Percentiles rank a stretch among this genome's conserved stretches.
These are phyloP conservation scores for Epichloe aotearoae DNA, from an alignment of 2,329 filamentous ascomycete species.

Conservation along the genomic window DNA sequence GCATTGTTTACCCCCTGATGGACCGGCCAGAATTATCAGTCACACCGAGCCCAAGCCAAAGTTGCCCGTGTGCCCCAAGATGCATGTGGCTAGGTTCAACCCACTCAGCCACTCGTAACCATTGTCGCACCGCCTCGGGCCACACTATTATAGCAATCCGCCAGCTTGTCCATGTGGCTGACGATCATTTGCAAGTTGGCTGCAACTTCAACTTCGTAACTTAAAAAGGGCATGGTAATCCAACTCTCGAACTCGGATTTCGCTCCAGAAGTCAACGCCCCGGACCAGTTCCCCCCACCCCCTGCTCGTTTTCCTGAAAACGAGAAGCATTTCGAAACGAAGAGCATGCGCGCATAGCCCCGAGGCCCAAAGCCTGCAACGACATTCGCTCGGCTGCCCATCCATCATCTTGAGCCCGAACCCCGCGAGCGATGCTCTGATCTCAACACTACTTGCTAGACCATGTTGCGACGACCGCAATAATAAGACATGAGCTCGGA, in stretches of 20 bases:
- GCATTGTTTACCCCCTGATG: too few species aligned
- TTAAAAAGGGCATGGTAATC: too few species aligned
- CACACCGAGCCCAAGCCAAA: too few species aligned
- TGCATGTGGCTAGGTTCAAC: too few species aligned
- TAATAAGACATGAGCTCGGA: conserved; percentile 69
- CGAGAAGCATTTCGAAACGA: not conserved
- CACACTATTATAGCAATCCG: not conserved
- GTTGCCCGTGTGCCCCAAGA: too few species aligned
- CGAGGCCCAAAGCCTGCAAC: not conserved
- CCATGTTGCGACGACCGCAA: conserved; percentile 21
- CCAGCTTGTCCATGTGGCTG: not conserved
- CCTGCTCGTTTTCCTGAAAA: too few species aligned
- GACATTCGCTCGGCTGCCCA: not conserved
- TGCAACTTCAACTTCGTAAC: not conserved
- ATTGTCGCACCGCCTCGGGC: too few species aligned
- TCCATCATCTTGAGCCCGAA: not conserved
- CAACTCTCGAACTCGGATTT: not conserved
- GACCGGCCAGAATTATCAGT: too few species aligned
- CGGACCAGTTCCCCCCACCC: too few species aligned
- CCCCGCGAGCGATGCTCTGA: not conserved
- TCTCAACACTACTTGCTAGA: conserved; percentile 7
- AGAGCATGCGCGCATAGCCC: not conserved
- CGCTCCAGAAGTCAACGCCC: not conserved
- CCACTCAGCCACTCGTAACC: too few species aligned
- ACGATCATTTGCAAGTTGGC: not conserved